Conservation (phyloP, 73 alveolate genomes). For the Breviolum minutum region DNA sequence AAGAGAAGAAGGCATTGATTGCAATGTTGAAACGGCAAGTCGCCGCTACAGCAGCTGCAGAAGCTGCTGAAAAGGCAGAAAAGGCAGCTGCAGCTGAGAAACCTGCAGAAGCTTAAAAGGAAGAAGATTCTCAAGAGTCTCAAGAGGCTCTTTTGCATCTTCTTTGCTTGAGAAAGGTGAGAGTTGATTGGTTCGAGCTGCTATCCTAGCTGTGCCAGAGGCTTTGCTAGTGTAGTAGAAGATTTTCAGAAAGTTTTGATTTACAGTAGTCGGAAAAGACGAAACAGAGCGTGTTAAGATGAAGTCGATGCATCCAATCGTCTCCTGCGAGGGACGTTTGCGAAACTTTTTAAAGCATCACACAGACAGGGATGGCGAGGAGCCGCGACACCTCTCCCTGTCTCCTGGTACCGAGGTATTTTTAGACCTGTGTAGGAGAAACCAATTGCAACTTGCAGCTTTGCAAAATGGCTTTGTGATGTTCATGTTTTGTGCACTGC, state of each 20-base stretch:
- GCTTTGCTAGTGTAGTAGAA: not conserved
- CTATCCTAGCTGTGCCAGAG: not conserved
- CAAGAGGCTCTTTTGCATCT: not conserved
- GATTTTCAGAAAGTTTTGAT: not conserved
- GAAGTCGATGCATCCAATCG: not conserved
- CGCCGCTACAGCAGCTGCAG: conserved; percentile 29
- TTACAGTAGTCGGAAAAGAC: too few species aligned
- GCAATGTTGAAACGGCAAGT: conserved; percentile 2
- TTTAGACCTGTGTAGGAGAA: too few species aligned
- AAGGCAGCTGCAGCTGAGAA: conserved; percentile 1
- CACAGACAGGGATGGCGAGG: not conserved
- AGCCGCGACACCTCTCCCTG: not conserved
- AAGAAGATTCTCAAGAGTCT: too few species aligned
- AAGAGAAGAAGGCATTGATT: conserved; percentile 24
- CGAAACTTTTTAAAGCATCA: conserved; percentile 26
- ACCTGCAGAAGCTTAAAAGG: not conserved
- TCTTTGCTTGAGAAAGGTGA: not conserved
- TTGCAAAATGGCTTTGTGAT: too few species aligned
- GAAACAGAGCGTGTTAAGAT: not conserved
- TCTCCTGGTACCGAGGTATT: too few species aligned
- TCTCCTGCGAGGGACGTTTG: not conserved
- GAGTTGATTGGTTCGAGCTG: not conserved
- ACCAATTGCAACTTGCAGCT: too few species aligned
- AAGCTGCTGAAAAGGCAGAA: conserved; percentile 20
- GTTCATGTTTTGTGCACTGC: too few species aligned